Conservation (phyloP, 2,329 filamentous ascomycete species). For the Cordyceps cateniannulata region DNA sequence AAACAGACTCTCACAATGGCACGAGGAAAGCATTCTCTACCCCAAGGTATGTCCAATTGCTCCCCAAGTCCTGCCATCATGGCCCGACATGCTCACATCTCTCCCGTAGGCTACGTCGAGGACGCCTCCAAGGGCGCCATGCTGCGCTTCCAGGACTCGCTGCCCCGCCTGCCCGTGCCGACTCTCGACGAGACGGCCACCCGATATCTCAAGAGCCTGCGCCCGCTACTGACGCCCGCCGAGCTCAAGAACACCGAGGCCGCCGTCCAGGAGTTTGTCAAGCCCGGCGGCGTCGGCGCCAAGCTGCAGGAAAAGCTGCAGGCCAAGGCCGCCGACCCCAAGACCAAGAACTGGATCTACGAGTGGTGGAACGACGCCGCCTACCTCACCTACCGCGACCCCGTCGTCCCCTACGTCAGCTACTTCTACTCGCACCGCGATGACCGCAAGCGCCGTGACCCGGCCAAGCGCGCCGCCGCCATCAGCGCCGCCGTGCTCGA, state of each 20-base stretch:
- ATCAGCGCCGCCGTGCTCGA: slow-evolving; percentile 79
- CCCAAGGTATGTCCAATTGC: slow-evolving; percentile 34
- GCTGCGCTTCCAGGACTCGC: slow-evolving; percentile 81
- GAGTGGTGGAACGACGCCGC: slow-evolving; percentile 98
- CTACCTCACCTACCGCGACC: slow-evolving; percentile 89
- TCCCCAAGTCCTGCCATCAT: too few relatives aligned
- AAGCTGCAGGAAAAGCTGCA: slow-evolving; percentile 83
- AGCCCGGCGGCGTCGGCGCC: slow-evolving; percentile 76
- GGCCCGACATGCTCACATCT: background rate
- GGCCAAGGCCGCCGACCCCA: slow-evolving; percentile 71
- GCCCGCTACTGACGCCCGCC: slow-evolving; percentile 61
- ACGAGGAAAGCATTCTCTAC: slow-evolving; percentile 52
- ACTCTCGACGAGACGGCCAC: slow-evolving; percentile 75
- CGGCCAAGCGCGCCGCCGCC: slow-evolving; percentile 86
- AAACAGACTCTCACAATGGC: slow-evolving; percentile 40
- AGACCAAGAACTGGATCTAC: slow-evolving; percentile 85
- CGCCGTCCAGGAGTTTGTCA: slow-evolving; percentile 82
- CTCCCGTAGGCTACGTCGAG: slow-evolving; percentile 62
- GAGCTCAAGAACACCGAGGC: slow-evolving; percentile 71
- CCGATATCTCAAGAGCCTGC: slow-evolving; percentile 74
- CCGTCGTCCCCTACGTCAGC: slow-evolving; percentile 94
- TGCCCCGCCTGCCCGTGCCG: slow-evolving; percentile 72
- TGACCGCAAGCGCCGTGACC: slow-evolving; percentile 79
- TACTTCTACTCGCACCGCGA: slow-evolving; percentile 99
- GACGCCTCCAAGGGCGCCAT: slow-evolving; percentile 72